Base-by-base conservation (phyloP, 345 rosid species). In the Iberis pinnata region DNA sequence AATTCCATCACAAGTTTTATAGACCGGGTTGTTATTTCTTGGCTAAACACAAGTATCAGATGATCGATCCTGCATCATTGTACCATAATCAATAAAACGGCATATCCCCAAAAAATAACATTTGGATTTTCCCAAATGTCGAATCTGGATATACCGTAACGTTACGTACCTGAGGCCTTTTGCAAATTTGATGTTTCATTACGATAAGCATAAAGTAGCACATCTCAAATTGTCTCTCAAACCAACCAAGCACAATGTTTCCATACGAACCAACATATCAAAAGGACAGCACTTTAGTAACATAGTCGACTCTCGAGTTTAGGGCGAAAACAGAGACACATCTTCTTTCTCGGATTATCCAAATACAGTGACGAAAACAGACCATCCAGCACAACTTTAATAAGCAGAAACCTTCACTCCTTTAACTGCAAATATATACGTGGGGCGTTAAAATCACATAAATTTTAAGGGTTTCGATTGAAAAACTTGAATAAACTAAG, bases 201-300 rank as follows among this genome's bases (percentile, higher is more conserved):
- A 65, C 60, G 70, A 65, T 58, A 66, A 66, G 55, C 70, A 66
- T 59, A 58, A 66, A 65, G 70, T 65, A 66, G 65, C 65, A 66
- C 70, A 66, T 66, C 70, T 66, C 54, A 66, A 51, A 66, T 66
- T 58, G 52, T 52, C 54, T 66, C 65, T 66, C 65, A 66, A 66
- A 66, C 38, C 70, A 65, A 51, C 64, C 70, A 65, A 65, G 36
- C 22, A 66, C 70, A 66, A 66, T 54, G 65, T 44, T 64, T 59
- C 70, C 65, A 58, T 44, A 58, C 3, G 60, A 65, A 66, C 26
- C 70, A 66, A 66, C 70, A 66, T 66, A 58, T 66, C 70, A 66
- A 51, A 66, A 66, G 49, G 70, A 66, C 60, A 58, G 60, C 65
- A 65, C 55, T 58, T 60, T 50, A 37, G 58, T 36, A 66, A 66